These are phyloP conservation scores for Aspergillus fumigatiaffinis DNA, from an alignment of 2,329 filamentous ascomycete genomes.

Conservation along the genomic window DNA sequence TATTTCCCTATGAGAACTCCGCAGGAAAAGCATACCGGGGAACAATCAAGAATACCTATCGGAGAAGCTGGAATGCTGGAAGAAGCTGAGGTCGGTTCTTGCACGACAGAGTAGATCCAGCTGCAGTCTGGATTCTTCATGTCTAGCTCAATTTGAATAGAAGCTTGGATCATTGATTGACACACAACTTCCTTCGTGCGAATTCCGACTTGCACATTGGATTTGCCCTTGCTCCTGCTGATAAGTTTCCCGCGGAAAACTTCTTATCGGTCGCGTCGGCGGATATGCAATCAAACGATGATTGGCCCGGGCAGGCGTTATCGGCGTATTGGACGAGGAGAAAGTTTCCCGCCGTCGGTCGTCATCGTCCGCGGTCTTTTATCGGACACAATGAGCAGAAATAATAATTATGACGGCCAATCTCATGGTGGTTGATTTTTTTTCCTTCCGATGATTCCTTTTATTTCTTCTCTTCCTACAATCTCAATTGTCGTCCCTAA, in stretches of 20 bases:
- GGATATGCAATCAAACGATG: background rate
- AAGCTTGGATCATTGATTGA: too few relatives aligned
- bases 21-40: too few relatives aligned
- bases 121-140: too few relatives aligned
- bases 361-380: constrained; percentile 16
- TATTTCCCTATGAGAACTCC: too few relatives aligned
- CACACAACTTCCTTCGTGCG: too few relatives aligned
- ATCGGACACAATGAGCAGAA: background rate
- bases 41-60: too few relatives aligned
- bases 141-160: too few relatives aligned
- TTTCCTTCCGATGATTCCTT: constrained; percentile 3
- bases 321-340: constrained; percentile 1
- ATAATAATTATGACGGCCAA: constrained; percentile 1
- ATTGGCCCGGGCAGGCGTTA: constrained; percentile 13
- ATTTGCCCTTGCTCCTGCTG: background rate
- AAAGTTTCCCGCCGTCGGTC: constrained; percentile 14
- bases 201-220: too few relatives aligned
- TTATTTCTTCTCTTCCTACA: background rate
- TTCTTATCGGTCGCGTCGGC: background rate
- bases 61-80: too few relatives aligned
- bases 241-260: background rate
- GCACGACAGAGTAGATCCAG: too few relatives aligned
- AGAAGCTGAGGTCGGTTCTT: too few relatives aligned
- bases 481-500: background rate
- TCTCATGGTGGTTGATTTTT: constrained; percentile 1